Evolutionary conservation across 2,329 filamentous ascomycete genomes (phyloP).

Genomic region (Tympanopsis confertula): DNA sequence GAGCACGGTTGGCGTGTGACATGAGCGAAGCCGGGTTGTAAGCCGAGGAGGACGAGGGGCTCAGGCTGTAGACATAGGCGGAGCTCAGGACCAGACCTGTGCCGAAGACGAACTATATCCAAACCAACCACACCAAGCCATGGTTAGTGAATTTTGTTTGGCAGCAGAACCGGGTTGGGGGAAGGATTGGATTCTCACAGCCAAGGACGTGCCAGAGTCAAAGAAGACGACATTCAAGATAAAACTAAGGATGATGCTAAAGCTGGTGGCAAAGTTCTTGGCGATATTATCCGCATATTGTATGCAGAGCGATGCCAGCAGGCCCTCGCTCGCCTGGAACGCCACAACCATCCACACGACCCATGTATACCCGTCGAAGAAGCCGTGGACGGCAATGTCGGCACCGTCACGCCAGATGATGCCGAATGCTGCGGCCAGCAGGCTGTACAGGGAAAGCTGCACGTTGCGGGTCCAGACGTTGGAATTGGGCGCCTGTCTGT

Average conservation of each 20-base stretch:
- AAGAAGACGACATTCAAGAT: constrained; percentile 79
- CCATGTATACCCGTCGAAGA: constrained; percentile 90
- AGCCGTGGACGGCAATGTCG: constrained; percentile 71
- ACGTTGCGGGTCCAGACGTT: constrained; percentile 92
- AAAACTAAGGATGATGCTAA: constrained; percentile 81
- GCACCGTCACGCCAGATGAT: constrained; percentile 79
- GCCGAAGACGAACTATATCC: constrained; percentile 68
- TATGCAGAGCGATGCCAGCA: constrained; percentile 73
- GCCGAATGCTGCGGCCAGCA: constrained; percentile 80
- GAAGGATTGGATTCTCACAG: constrained; percentile 41
- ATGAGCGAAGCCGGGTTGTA: background rate
- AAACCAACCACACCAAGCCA: too few species aligned
- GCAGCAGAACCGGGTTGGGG: constrained; percentile 3
- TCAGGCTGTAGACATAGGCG: constrained; percentile 68
- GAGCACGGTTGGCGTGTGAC: background rate
- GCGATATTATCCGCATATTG: constrained; percentile 80
- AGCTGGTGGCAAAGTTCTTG: constrained; percentile 86
- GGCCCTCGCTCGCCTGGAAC: constrained; percentile 72
- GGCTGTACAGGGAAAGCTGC: constrained; percentile 84
- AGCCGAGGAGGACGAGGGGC: background rate
- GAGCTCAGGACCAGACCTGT: constrained; percentile 68
- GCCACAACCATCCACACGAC: constrained; percentile 78
- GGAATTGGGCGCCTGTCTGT: constrained; percentile 63
- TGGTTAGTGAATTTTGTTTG: constrained; percentile 3
- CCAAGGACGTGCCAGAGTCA: constrained; percentile 59